Conservation (phyloP, 805 yeast genomes). For the Zygotorulaspora chibaensis region DNA sequence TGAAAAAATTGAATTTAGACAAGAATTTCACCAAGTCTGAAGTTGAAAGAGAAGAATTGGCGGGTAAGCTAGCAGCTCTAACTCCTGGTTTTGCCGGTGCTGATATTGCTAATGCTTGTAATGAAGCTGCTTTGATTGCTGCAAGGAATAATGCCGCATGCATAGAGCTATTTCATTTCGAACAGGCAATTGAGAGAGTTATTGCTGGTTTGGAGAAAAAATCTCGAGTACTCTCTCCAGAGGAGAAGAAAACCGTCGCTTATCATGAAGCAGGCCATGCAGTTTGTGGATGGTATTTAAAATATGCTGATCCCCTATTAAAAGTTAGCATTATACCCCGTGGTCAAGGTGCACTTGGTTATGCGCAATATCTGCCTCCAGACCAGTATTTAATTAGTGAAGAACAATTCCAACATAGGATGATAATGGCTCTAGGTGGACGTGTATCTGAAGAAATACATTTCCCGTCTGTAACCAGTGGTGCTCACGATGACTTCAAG, state of each 20-base stretch:
- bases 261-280: constrained; percentile 98
- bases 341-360: constrained; percentile 94
- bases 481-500: constrained; percentile 90
- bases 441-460: constrained; percentile 88
- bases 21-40: constrained; percentile 40
- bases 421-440: constrained; percentile 94
- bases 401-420: constrained; percentile 73
- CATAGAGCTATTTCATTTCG: constrained; percentile 73
- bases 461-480: constrained; percentile 82
- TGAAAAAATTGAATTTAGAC: constrained; percentile 41
- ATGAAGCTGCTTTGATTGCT: constrained; percentile 91
- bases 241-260: constrained; percentile 81
- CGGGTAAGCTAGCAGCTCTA: constrained; percentile 82
- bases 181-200: constrained; percentile 89
- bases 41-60: constrained; percentile 52
- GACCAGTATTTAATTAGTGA: constrained; percentile 76
- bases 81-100: constrained; percentile 98
- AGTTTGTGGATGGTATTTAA: constrained; percentile 88
- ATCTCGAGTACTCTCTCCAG: constrained; percentile 69
- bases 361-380: constrained; percentile 90
- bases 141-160: constrained; percentile 66
- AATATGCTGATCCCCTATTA: constrained; percentile 83
- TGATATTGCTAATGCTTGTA: constrained; percentile 90
- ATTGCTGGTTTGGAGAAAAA: constrained; percentile 92
- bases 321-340: constrained; percentile 94